phyloP scores from a whole-genome alignment of 768 basidiomycete genomes.

The Phlebiopsis flavidoalba region DNA sequence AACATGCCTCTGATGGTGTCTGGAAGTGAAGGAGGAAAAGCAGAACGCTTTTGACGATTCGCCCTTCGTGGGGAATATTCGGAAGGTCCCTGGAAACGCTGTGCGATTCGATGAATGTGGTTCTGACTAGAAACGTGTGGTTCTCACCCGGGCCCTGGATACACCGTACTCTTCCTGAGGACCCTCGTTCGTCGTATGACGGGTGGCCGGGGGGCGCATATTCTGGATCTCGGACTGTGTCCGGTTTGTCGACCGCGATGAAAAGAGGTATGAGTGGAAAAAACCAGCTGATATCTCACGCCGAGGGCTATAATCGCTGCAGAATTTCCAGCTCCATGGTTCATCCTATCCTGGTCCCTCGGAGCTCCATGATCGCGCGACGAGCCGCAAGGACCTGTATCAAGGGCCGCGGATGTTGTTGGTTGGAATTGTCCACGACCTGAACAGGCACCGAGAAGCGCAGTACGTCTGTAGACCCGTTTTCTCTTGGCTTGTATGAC shows the following conservation, averaged over 20 bases:
- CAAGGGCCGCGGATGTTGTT: conserved; percentile 20
- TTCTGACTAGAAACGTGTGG: neutral
- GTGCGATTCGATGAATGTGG: no score
- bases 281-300: conserved; percentile 46
- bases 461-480: conserved; percentile 14
- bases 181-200: neutral
- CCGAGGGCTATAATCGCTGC: conserved; percentile 47
- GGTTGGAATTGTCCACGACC: conserved; percentile 19
- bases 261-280: conserved; percentile 51
- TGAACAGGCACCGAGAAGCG: conserved; percentile 19
- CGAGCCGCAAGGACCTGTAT: conserved; percentile 54
- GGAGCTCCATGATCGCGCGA: conserved; percentile 47
- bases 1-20: neutral
- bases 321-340: neutral
- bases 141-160: no score
- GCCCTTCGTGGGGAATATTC: no score
- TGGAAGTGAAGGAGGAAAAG: no score
- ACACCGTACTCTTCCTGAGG: neutral
- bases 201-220: neutral
- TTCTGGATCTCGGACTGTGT: neutral
- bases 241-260: conserved; percentile 35
- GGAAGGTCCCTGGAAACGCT: no score
- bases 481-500: conserved; percentile 24
- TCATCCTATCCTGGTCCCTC: conserved; percentile 23
- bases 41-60: no score